phyloP scores from a whole-genome alignment of 2,329 filamentous ascomycete species.

The Cyphellophora attinorum region DNA sequence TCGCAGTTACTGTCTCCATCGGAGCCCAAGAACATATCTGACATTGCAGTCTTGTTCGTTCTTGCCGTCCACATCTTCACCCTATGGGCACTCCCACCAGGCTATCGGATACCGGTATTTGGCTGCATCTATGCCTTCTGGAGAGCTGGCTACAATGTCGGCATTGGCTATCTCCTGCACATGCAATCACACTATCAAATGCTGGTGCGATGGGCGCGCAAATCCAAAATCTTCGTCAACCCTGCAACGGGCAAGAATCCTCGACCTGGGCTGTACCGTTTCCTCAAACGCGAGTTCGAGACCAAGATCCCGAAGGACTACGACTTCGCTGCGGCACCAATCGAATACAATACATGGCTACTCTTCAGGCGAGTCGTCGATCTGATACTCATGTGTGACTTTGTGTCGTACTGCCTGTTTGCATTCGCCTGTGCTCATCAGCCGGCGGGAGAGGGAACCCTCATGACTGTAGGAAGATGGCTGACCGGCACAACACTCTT shows the following conservation, averaged over 20 bases:
- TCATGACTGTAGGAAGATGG: conserved; percentile 70
- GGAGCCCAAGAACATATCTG: conserved; percentile 90
- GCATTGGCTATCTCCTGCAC: conserved; percentile 81
- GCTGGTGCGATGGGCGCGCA: conserved; percentile 78
- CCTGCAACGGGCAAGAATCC: conserved; percentile 74
- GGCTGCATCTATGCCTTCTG: conserved; percentile 82
- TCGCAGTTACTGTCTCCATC: conserved; percentile 90
- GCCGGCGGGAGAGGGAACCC: conserved; percentile 60
- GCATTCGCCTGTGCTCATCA: conserved; percentile 75
- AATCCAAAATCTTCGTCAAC: conserved; percentile 76
- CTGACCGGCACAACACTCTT: conserved; percentile 65
- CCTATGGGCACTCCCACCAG: conserved; percentile 62
- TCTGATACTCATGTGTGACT: conserved; percentile 97
- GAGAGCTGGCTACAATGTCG: conserved; percentile 84
- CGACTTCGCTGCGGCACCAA: conserved; percentile 79
- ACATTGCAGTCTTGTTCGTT: conserved; percentile 68
- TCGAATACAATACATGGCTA: conserved; percentile 99
- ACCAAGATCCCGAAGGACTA: conserved; percentile 93
- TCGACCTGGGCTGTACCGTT: conserved; percentile 67
- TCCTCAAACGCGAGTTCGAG: conserved; percentile 84
- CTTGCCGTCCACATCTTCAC: conserved; percentile 65
- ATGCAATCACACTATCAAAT: conserved; percentile 83
- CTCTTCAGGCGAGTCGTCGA: conserved; percentile 93
- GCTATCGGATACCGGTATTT: conserved; percentile 65
- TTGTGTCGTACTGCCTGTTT: conserved; percentile 92